Conservation (phyloP, 306 rosid genomes). For the Crataegus laevigata region DNA sequence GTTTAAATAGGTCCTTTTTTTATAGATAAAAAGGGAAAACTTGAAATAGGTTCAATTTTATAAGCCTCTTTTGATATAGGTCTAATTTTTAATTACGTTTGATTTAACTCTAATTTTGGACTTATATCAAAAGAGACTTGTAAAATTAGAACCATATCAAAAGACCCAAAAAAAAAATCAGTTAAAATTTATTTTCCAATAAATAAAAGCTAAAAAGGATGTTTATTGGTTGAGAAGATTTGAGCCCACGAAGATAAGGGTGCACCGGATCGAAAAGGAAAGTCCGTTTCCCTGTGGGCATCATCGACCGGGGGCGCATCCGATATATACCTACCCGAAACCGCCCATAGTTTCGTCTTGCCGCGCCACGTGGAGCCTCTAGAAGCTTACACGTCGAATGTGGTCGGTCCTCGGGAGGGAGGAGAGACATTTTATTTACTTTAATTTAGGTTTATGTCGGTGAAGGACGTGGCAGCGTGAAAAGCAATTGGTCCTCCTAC, state of each 20-base stretch:
- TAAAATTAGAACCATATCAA: too few relatives aligned
- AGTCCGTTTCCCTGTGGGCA: neutral
- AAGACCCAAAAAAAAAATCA: too few relatives aligned
- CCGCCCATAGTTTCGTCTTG: neutral
- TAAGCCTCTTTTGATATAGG: too few relatives aligned
- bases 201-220: neutral
- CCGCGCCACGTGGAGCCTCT: neutral
- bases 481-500: neutral
- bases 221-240: neutral
- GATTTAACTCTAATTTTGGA: too few relatives aligned
- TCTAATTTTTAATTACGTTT: too few relatives aligned
- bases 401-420: neutral
- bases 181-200: neutral
- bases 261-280: neutral
- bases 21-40: too few relatives aligned
- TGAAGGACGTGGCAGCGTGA: slow-evolving; percentile 25
- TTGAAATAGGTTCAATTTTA: too few relatives aligned
- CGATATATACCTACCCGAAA: neutral
- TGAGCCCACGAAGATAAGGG: neutral
- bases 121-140: too few relatives aligned
- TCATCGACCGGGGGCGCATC: neutral
- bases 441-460: neutral
- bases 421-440: neutral
- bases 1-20: too few relatives aligned
- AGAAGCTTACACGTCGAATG: slow-evolving; percentile 2